phyloP scores from a whole-genome alignment of 2,329 filamentous ascomycete species.

The Cylindrodendrum hubeiense region DNA sequence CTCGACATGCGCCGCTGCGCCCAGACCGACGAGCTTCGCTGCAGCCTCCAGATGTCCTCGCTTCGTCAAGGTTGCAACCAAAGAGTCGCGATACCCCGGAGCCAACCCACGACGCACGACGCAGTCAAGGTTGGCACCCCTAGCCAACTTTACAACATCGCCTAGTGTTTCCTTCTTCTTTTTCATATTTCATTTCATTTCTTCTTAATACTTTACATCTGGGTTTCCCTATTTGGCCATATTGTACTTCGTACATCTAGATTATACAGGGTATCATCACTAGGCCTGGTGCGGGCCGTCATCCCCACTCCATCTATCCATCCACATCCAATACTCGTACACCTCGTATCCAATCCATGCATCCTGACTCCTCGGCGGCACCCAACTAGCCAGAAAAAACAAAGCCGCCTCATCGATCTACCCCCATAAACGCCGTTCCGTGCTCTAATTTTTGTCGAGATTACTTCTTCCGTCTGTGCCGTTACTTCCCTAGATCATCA shows the following conservation, averaged over 20 bases:
- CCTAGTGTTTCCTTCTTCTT: not conserved
- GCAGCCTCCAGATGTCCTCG: conserved; percentile 16
- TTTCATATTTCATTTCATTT: not conserved
- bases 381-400: not conserved
- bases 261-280: conserved; percentile 24
- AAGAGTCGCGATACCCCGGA: conserved; percentile 9
- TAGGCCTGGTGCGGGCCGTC: conserved; percentile 3
- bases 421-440: conserved; percentile 24
- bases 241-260: conserved; percentile 27
- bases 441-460: not conserved
- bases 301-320: conserved; percentile 4
- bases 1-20: not conserved
- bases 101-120: conserved; percentile 21
- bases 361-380: not conserved
- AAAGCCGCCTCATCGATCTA: conserved; percentile 17
- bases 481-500: conserved; percentile 1
- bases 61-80: not conserved
- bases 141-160: not conserved
- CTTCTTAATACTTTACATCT: not conserved
- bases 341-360: conserved; percentile 9
- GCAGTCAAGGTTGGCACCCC: conserved; percentile 19
- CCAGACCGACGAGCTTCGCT: conserved; percentile 8
- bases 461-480: not conserved
- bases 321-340: conserved; percentile 22
- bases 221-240: conserved; percentile 8